phyloP scores from a whole-genome alignment of 163 green algal genomes.

The Scenedesmus sp. region DNA sequence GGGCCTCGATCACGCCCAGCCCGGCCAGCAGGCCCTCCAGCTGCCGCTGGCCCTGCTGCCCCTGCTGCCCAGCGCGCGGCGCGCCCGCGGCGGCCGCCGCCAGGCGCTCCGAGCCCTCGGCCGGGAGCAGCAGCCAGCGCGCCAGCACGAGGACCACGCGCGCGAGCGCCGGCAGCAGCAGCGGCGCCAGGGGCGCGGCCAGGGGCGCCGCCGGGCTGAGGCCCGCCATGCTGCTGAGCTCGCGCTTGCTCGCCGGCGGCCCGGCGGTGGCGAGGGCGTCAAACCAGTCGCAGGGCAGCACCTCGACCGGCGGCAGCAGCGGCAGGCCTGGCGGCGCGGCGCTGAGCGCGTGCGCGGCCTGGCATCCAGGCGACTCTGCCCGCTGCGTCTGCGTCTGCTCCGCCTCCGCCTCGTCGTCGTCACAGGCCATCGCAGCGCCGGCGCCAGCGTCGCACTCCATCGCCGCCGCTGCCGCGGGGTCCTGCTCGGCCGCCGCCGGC shows the following conservation, averaged over 20 bases:
- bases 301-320: constrained; percentile 44
- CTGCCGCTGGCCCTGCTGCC: background rate
- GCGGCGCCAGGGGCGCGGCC: constrained; percentile 2
- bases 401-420: no score
- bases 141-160: constrained; percentile 10
- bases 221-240: constrained; percentile 14
- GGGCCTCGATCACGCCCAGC: constrained; percentile 10
- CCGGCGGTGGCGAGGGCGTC: constrained; percentile 59
- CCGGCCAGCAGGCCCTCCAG: constrained; percentile 18
- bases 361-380: no score
- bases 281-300: constrained; percentile 63
- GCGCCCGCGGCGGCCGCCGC: constrained; percentile 5
- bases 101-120: background rate
- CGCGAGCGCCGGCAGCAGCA: constrained; percentile 38
- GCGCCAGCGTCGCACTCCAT: no score
- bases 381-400: no score
- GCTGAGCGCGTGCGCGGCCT: no score
- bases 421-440: no score
- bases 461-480: no score
- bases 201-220: constrained; percentile 13
- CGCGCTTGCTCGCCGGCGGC: constrained; percentile 59
- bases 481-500: no score
- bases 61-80: background rate
- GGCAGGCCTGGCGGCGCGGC: no score
- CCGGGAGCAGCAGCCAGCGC: constrained; percentile 15